Conservation (phyloP, 2,329 filamentous ascomycete species). For the Trichoderma sp. region DNA sequence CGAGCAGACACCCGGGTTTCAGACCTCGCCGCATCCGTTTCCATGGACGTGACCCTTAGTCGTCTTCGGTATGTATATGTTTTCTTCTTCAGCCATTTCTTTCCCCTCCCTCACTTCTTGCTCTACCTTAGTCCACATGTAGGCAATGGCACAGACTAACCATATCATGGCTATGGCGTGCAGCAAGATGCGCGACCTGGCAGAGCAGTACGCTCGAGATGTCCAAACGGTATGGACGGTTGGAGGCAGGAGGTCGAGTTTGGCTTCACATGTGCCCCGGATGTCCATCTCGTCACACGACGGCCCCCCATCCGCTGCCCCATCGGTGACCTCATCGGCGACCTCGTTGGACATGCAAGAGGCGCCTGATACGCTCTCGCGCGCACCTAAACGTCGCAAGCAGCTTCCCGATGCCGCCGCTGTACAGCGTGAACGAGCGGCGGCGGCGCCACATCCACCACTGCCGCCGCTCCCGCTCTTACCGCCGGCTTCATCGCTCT, state of each 20-base stretch:
- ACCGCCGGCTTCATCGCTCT: neutral
- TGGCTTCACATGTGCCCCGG: conserved; percentile 23
- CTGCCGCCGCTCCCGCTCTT: conserved; percentile 2
- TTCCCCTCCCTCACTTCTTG: neutral
- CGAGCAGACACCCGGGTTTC: conserved; percentile 27
- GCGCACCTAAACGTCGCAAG: conserved; percentile 26
- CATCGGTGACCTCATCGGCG: conserved; percentile 6
- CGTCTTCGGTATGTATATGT: conserved; percentile 34
- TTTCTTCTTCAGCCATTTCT: neutral
- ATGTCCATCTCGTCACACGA: conserved; percentile 27
- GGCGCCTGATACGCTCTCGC: conserved; percentile 22
- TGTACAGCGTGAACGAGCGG: conserved; percentile 13
- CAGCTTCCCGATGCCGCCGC: conserved; percentile 25
- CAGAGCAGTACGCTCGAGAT: conserved; percentile 35
- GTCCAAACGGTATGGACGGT: conserved; percentile 35
- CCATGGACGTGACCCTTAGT: conserved; percentile 34
- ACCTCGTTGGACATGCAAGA: conserved; percentile 21
- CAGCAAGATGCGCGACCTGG: conserved; percentile 37
- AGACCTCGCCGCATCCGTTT: conserved; percentile 31
- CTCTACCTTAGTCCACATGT: neutral
- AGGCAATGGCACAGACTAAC: neutral
- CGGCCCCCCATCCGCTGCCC: conserved; percentile 18
- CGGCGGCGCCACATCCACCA: neutral
- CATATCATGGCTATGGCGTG: conserved; percentile 9
- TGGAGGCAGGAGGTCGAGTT: conserved; percentile 21